phyloP scores from a whole-genome alignment of 2,329 filamentous ascomycete species.

The Plectosphaerella cucumerina region DNA sequence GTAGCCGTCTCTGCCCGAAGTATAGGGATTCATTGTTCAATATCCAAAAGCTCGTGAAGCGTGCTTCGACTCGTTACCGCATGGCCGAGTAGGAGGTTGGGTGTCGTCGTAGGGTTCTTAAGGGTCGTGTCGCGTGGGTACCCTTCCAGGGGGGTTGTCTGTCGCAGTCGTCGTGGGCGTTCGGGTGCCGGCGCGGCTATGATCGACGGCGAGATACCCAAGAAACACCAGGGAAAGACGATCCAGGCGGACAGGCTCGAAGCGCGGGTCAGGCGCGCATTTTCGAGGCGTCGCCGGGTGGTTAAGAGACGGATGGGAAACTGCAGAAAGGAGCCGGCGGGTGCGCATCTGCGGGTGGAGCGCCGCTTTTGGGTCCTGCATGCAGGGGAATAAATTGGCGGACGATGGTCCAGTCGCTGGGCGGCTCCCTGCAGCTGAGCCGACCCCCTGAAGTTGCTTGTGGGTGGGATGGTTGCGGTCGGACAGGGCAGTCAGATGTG shows the following conservation, averaged over 20 bases:
- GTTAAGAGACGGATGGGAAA: background rate
- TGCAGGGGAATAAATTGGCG: background rate
- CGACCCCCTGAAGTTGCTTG: background rate
- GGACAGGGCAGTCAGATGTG: too few relatives aligned
- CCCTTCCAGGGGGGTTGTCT: background rate
- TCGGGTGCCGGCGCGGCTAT: too few relatives aligned
- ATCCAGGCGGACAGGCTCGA: too few relatives aligned
- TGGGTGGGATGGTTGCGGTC: background rate
- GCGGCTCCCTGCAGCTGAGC: background rate
- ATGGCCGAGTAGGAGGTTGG: too few relatives aligned
- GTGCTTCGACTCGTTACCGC: too few relatives aligned
- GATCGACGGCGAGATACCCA: too few relatives aligned
- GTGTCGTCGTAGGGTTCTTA: too few relatives aligned
- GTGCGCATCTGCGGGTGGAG: background rate
- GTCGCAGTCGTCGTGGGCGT: background rate
- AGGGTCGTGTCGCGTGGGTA: too few relatives aligned
- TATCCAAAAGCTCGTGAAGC: background rate
- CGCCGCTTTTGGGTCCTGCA: background rate
- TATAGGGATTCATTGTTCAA: constrained; percentile 34
- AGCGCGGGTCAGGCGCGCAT: too few relatives aligned
- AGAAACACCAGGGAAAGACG: too few relatives aligned
- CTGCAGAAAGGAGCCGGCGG: background rate
- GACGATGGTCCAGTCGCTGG: background rate
- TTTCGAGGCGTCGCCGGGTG: too few relatives aligned
- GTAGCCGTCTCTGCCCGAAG: constrained; percentile 28